A percentile compares a stretch with the other conserved stretches of the same genome.
These are phyloP conservation scores for Verticillium zaregamsianum DNA, from an alignment of 2,329 filamentous ascomycete species.

Conservation along the genomic window DNA sequence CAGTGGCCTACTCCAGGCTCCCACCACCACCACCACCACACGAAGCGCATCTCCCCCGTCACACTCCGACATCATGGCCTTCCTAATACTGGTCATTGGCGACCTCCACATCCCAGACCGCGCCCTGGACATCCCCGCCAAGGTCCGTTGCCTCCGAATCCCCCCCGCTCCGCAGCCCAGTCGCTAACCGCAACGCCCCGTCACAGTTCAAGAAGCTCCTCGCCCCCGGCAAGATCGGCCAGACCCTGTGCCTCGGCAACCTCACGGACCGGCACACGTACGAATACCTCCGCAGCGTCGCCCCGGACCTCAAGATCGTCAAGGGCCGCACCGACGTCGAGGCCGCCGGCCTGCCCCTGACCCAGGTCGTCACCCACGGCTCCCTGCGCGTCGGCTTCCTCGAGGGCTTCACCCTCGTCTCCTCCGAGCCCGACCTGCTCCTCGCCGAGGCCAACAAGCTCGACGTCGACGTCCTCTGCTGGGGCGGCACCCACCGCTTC, in stretches of 20 bases:
- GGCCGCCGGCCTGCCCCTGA: constrained; percentile 60
- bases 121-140: constrained; percentile 84
- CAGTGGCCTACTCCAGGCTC: not conserved
- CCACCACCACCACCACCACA: not conserved
- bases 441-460: constrained; percentile 65
- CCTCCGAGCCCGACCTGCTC: constrained; percentile 61
- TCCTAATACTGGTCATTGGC: constrained; percentile 86
- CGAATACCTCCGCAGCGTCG: constrained; percentile 72
- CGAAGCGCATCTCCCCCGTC: not conserved
- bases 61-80: constrained; percentile 60
- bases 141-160: constrained; percentile 49
- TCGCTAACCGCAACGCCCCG: constrained; percentile 4
- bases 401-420: constrained; percentile 65
- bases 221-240: constrained; percentile 76
- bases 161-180: constrained; percentile 6
- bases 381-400: constrained; percentile 62
- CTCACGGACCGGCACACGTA: constrained; percentile 76
- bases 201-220: constrained; percentile 79
- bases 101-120: constrained; percentile 93
- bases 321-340: constrained; percentile 65
- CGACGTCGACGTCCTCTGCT: constrained; percentile 66
- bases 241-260: constrained; percentile 77
- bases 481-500: constrained; percentile 64
- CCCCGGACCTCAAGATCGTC: constrained; percentile 68
- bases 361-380: constrained; percentile 63